These are phyloP conservation scores for Takakia lepidozioides DNA, from an alignment of 225 moss, liverwort and hornwort genomes.

Conservation along the genomic window DNA sequence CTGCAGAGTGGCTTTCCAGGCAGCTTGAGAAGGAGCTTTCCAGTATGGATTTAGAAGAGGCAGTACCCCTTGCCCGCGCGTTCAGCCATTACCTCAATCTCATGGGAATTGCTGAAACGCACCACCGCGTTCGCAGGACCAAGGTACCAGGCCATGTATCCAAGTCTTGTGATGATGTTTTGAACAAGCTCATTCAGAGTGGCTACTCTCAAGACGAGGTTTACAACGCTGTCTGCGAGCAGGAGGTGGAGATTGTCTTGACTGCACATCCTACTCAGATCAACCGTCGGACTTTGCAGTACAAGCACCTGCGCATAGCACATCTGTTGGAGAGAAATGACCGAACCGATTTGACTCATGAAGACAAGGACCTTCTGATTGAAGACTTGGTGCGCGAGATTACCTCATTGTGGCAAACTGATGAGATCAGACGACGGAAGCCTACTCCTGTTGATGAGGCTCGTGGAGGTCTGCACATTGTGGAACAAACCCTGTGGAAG, in stretches of 20 bases:
- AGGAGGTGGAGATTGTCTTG: constrained; percentile 78
- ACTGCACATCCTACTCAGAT: constrained; percentile 88
- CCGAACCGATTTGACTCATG: constrained; percentile 67
- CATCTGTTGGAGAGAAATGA: constrained; percentile 83
- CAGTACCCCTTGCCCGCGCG: constrained; percentile 71
- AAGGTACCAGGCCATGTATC: constrained; percentile 72
- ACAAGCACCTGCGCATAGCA: constrained; percentile 72
- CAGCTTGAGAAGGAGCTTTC: constrained; percentile 63
- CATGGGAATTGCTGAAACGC: constrained; percentile 92
- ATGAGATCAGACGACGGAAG: constrained; percentile 75
- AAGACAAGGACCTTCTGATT: constrained; percentile 71
- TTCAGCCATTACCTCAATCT: constrained; percentile 85
- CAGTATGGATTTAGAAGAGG: constrained; percentile 81
- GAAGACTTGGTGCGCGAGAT: constrained; percentile 83
- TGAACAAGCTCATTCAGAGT: constrained; percentile 64
- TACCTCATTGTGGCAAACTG: constrained; percentile 85
- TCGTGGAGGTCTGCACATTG: constrained; percentile 84
- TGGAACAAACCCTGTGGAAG: constrained; percentile 85
- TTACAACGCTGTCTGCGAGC: constrained; percentile 68
- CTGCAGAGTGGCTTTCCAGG: constrained; percentile 65
- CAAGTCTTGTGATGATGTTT: constrained; percentile 85
- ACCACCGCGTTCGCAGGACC: constrained; percentile 73
- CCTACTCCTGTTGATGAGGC: constrained; percentile 88
- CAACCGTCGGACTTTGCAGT: constrained; percentile 71
- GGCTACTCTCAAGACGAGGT: constrained; percentile 73